Conservation (phyloP, 2,329 filamentous ascomycete species). For the Aspergillus phoenicis region DNA sequence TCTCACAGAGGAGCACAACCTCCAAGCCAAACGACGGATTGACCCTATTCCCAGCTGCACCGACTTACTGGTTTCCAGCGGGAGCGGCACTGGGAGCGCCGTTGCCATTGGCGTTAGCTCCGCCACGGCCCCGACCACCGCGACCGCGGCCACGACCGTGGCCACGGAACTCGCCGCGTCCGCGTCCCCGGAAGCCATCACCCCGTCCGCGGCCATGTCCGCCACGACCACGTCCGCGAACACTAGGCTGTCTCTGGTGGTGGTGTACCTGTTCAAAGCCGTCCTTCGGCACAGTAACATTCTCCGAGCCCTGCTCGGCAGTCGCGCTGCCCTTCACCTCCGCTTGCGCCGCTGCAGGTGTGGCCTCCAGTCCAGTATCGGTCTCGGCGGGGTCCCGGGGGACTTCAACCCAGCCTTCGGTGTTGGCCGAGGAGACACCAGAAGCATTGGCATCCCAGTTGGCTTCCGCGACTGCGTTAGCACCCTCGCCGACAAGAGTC, state of each 20-base stretch:
- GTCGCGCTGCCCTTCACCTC: conserved; percentile 61
- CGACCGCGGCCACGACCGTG: conserved; percentile 43
- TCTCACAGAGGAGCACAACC: not conserved
- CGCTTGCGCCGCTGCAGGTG: conserved; percentile 64
- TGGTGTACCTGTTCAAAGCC: conserved; percentile 40
- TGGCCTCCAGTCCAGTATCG: conserved; percentile 65
- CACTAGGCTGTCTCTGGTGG: conserved; percentile 39
- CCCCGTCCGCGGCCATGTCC: conserved; percentile 37
- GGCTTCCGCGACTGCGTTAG: conserved; percentile 52
- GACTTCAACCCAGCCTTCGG: conserved; percentile 75
- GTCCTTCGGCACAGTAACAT: conserved; percentile 60
- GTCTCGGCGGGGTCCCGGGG: conserved; percentile 74
- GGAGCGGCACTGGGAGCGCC: conserved; percentile 18
- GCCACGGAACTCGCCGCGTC: conserved; percentile 39
- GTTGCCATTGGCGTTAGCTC: conserved; percentile 28
- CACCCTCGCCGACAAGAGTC: conserved; percentile 46
- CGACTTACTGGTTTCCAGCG: conserved; percentile 18
- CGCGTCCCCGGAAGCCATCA: conserved; percentile 41
- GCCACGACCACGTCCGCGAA: conserved; percentile 39
- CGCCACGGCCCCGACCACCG: conserved; percentile 32
- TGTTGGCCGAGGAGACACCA: conserved; percentile 51
- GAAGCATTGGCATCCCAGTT: conserved; percentile 58
- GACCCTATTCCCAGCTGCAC: not conserved
- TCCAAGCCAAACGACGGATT: conserved; percentile 3
- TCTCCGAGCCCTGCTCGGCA: conserved; percentile 79